Conservation (phyloP, 495 filamentous ascomycete species). For the Trichoderma asperelloides region DNA sequence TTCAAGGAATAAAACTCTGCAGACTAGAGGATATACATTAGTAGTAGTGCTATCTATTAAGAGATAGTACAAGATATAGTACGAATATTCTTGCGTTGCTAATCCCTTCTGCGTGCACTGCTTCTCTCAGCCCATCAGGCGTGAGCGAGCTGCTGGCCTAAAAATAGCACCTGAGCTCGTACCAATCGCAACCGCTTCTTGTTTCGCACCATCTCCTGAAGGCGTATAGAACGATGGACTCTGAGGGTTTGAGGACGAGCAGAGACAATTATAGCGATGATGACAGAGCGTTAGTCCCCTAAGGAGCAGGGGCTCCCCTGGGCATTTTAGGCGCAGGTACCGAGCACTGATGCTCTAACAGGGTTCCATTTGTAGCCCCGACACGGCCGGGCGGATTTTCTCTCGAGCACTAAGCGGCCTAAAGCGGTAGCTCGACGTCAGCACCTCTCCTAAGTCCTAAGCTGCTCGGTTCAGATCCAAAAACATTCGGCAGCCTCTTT, state of each 20-base stretch:
- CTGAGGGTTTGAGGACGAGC: not conserved
- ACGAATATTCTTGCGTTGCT: too few relatives aligned
- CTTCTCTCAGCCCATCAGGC: too few relatives aligned
- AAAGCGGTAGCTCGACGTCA: conserved; percentile 1
- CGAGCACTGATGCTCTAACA: not conserved
- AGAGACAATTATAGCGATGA: not conserved
- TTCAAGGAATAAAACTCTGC: too few relatives aligned
- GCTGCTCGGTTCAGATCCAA: not conserved
- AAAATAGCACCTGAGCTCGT: too few relatives aligned
- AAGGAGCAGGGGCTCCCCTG: not conserved
- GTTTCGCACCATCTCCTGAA: too few relatives aligned
- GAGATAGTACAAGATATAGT: too few relatives aligned
- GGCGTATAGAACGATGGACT: not conserved
- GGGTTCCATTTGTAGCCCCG: not conserved
- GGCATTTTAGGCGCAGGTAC: not conserved
- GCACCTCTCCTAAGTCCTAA: conserved; percentile 8
- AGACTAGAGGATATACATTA: too few relatives aligned
- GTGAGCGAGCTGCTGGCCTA: too few relatives aligned
- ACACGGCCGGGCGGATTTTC: not conserved
- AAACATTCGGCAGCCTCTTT: too few relatives aligned
- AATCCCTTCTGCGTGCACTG: too few relatives aligned
- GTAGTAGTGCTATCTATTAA: too few relatives aligned
- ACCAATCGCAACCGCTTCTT: too few relatives aligned
- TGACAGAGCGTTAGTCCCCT: not conserved
- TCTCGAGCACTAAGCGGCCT: not conserved